Conservation (phyloP, 139 green algal species). For the Coelastrella sp. region DNA sequence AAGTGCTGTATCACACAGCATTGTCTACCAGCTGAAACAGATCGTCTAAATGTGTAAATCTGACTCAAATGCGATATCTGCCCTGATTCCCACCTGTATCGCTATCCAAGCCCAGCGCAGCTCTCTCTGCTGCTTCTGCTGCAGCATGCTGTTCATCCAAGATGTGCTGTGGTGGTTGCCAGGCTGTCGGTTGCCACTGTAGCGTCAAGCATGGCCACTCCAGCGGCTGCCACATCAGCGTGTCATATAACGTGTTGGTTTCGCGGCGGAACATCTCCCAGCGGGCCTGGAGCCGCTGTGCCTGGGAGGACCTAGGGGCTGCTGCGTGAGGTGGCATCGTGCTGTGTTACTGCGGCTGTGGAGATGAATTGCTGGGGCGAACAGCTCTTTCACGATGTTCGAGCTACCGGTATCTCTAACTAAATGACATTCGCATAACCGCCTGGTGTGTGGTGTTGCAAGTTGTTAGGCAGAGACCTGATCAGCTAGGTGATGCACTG, state of each 20-base stretch:
- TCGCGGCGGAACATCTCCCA: neutral
- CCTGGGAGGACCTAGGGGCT: neutral
- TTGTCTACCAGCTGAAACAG: no score
- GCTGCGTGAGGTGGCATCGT: neutral
- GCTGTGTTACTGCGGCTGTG: neutral
- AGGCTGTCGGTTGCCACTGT: neutral
- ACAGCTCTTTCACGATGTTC: no score
- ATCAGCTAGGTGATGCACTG: no score
- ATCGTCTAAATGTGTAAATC: no score
- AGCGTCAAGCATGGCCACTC: neutral
- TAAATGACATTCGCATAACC: no score
- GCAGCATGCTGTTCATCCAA: neutral
- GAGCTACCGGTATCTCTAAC: no score
- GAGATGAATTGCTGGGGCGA: neutral
- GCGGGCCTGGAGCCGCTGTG: neutral
- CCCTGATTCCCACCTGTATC: neutral
- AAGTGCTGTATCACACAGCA: no score
- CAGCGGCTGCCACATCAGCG: neutral
- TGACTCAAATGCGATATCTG: no score
- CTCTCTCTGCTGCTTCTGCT: neutral
- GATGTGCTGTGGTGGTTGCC: neutral
- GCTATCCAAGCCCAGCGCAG: neutral
- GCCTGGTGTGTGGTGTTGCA: no score
- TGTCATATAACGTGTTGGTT: neutral
- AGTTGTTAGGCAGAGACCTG: no score